Evolutionary conservation across 345 rosid species (phyloP).

Genomic region (Melastoma malabathricum): DNA sequence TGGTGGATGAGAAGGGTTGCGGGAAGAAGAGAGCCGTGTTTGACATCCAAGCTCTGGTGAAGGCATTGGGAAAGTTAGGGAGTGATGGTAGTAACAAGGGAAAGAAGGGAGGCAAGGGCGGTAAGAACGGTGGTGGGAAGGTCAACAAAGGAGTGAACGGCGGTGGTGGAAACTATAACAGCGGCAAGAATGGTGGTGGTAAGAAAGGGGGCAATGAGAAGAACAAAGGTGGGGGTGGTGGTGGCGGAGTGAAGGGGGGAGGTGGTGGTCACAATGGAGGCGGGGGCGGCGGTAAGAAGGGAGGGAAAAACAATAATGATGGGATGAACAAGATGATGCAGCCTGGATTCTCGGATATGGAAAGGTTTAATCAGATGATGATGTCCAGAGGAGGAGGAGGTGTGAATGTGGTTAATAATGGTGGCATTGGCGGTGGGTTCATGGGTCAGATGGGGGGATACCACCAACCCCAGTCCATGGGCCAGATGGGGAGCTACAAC

Average conservation of each 20-base stretch:
- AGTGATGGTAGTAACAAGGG: slow-evolving; percentile 9
- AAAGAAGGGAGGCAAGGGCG: slow-evolving; percentile 18
- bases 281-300: slow-evolving; percentile 44
- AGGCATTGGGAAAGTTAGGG: slow-evolving; percentile 14
- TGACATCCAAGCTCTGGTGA: slow-evolving; percentile 53
- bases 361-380: slow-evolving; percentile 22
- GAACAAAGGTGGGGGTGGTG: slow-evolving; percentile 26
- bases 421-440: slow-evolving; percentile 16
- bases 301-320: slow-evolving; percentile 20
- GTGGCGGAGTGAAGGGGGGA: slow-evolving; percentile 17
- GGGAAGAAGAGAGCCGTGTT: slow-evolving; percentile 31
- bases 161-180: slow-evolving; percentile 19
- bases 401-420: slow-evolving; percentile 8
- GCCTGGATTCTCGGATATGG: slow-evolving; percentile 16
- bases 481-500: slow-evolving; percentile 13
- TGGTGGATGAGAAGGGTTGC: slow-evolving; percentile 6
- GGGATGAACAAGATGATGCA: slow-evolving; percentile 23
- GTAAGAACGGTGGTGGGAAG: slow-evolving; percentile 22
- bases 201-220: slow-evolving; percentile 21
- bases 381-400: slow-evolving; percentile 4
- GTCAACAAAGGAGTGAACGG: too few species aligned
- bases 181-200: slow-evolving; percentile 24
- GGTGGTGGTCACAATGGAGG: slow-evolving; percentile 28
- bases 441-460: slow-evolving; percentile 30
- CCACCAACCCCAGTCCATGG: slow-evolving; percentile 9